A percentile compares a stretch with the other conserved stretches of the same genome.
Conservation (phyloP, 352 stramenopile species). For the Phytophthora niederhauseri region DNA sequence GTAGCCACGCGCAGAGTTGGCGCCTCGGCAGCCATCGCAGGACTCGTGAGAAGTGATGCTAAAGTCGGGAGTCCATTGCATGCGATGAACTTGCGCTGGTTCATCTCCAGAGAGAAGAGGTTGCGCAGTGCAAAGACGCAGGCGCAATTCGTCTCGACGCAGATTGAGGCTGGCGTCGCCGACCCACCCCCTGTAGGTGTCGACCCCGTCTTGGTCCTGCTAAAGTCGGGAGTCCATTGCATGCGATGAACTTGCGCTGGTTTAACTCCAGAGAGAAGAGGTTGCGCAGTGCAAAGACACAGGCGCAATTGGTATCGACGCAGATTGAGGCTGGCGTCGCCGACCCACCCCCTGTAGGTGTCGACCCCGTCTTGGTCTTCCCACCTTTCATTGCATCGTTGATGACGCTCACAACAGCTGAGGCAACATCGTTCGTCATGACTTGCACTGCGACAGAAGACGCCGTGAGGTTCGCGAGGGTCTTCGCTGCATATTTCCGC, state of each 20-base stretch:
- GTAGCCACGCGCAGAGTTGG: conserved; percentile 57
- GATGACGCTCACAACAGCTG: conserved; percentile 51
- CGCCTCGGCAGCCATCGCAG: conserved; percentile 53
- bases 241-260: conserved; percentile 65
- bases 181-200: conserved; percentile 6
- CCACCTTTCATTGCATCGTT: conserved; percentile 76
- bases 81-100: conserved; percentile 69
- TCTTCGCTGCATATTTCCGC: conserved; percentile 64
- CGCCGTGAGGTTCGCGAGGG: conserved; percentile 70
- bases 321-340: conserved; percentile 30
- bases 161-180: conserved; percentile 24
- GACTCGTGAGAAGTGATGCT: conserved; percentile 54
- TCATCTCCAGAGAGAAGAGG: conserved; percentile 59
- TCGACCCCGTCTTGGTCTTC: conserved; percentile 37
- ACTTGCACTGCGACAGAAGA: conserved; percentile 55
- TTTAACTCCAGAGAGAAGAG: conserved; percentile 66
- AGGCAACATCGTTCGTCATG: conserved; percentile 58
- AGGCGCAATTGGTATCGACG: conserved; percentile 56
- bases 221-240: conserved; percentile 68
- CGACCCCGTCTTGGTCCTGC: conserved; percentile 36
- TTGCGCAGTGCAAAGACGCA: conserved; percentile 82
- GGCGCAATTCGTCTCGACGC: conserved; percentile 54
- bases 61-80: conserved; percentile 70
- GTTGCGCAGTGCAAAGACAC: conserved; percentile 78
- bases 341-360: conserved; percentile 2